Conservation (phyloP, 495 filamentous ascomycete species). For the Lasiosphaeria ovina region DNA sequence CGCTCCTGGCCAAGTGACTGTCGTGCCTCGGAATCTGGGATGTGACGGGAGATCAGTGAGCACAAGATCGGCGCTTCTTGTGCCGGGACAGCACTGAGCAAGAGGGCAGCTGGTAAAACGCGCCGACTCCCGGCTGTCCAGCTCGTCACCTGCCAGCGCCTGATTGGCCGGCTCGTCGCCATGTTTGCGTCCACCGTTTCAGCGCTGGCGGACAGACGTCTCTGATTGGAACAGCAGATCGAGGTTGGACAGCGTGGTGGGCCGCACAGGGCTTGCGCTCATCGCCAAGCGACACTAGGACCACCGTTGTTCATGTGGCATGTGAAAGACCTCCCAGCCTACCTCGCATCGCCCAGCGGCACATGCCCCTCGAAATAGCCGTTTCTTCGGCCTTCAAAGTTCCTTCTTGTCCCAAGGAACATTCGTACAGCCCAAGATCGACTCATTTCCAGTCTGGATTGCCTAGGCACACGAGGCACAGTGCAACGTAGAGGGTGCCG, state of each 20-base stretch:
- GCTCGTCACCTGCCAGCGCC: not conserved
- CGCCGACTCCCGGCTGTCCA: not conserved
- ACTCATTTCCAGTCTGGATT: no score
- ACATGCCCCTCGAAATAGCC: not conserved
- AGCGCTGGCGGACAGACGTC: not conserved
- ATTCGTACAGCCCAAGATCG: no score
- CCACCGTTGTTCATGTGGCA: not conserved
- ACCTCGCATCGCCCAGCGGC: not conserved
- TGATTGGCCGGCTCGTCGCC: not conserved
- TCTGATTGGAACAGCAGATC: conserved; percentile 1
- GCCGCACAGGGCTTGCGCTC: not conserved
- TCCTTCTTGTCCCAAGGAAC: not conserved
- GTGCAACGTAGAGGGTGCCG: no score
- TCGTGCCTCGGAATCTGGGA: no score
- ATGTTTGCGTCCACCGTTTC: not conserved
- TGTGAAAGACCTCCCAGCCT: not conserved
- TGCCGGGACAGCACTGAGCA: not conserved
- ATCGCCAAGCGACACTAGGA: not conserved
- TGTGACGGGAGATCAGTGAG: not conserved
- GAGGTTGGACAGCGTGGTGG: not conserved
- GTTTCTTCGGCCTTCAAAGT: not conserved
- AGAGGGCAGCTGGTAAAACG: not conserved
- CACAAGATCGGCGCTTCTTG: not conserved
- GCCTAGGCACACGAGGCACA: no score
- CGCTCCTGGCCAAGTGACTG: no score